Percentiles rank a stretch among this genome's conserved stretches.
phyloP scores from a whole-genome alignment of 148 eudicot species.

The Tetragonia tetragonoides region DNA sequence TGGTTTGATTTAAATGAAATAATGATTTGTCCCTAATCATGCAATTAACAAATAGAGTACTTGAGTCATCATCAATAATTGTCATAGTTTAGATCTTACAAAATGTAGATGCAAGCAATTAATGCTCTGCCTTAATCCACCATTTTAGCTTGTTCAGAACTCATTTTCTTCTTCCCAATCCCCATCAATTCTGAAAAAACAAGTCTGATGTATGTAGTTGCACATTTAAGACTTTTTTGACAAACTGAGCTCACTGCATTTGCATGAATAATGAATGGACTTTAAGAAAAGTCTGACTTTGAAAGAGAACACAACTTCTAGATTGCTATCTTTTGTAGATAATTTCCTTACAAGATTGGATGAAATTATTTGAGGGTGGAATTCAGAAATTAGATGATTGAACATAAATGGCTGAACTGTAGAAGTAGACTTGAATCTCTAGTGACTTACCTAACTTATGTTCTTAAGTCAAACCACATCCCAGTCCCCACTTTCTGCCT shows the following conservation, averaged over 20 bases:
- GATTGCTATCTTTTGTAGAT: neutral
- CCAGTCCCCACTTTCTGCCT: neutral
- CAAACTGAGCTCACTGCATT: neutral
- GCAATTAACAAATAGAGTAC: neutral
- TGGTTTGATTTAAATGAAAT: neutral
- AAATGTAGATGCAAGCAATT: neutral
- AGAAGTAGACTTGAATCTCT: neutral
- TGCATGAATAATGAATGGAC: neutral
- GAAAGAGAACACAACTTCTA: neutral
- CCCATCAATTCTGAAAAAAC: neutral
- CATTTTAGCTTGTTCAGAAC: neutral
- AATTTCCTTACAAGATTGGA: neutral
- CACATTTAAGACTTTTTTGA: neutral
- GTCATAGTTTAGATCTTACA: neutral
- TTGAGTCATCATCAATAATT: neutral
- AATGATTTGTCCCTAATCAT: neutral
- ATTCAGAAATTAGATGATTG: constrained; percentile 6
- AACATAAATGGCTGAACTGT: neutral
- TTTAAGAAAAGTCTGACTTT: neutral
- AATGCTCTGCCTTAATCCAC: neutral
- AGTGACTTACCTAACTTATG: neutral
- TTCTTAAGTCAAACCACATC: constrained; percentile 10
- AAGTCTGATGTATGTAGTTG: neutral
- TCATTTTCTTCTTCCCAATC: neutral
- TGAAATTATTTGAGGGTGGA: neutral